Conservation (phyloP, 192 early-diverging fungal genomes). For the Coemansia sp. region DNA sequence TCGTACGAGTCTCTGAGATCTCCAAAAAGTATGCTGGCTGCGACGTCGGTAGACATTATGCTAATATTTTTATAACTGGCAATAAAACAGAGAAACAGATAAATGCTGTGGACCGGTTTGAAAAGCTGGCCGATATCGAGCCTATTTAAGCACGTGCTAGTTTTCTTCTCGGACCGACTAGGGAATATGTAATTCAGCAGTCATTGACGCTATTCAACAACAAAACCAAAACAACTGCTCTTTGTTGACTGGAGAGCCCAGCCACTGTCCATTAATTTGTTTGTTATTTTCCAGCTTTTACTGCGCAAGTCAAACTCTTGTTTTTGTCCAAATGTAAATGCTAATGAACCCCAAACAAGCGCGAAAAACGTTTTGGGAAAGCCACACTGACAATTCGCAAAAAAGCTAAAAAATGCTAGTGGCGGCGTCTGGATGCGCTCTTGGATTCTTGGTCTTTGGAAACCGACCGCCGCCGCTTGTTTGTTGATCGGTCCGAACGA, state of each 20-base stretch:
- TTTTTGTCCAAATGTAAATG: background rate
- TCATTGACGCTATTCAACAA: background rate
- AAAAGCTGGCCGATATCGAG: background rate
- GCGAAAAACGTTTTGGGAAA: slow-evolving; percentile 9
- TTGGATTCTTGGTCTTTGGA: slow-evolving; percentile 44
- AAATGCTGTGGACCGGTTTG: background rate
- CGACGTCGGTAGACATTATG: slow-evolving; percentile 46
- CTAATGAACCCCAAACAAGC: background rate
- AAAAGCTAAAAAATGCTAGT: slow-evolving; percentile 13
- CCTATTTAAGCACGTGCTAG: background rate
- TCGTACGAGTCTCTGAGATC: slow-evolving; percentile 38
- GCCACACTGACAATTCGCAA: background rate
- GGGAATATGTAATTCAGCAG: background rate
- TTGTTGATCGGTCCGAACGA: slow-evolving; percentile 20
- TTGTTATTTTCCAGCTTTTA: background rate
- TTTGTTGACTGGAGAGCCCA: background rate
- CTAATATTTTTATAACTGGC: background rate
- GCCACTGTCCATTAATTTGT: background rate
- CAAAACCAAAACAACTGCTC: slow-evolving; percentile 3
- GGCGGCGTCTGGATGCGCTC: slow-evolving; percentile 41
- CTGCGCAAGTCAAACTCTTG: background rate
- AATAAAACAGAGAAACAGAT: background rate
- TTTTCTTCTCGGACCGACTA: background rate
- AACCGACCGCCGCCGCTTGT: slow-evolving; percentile 48
- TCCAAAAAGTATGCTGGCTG: slow-evolving; percentile 48